These are phyloP conservation scores for Debaryomyces udenii DNA, from an alignment of 1,139 yeast species.

Conservation along the genomic window DNA sequence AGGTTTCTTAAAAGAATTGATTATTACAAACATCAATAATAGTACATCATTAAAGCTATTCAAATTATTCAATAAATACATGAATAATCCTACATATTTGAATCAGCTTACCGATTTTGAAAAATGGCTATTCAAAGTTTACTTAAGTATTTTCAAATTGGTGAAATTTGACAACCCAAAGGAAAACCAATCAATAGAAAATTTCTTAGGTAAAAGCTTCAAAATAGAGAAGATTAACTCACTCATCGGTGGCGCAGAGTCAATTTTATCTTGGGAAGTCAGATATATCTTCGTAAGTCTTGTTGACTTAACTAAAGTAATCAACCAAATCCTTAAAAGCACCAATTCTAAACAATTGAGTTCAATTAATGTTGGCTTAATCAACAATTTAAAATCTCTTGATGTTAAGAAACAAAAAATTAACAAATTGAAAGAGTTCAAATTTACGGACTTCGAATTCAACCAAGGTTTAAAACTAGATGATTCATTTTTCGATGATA, in stretches of 20 bases:
- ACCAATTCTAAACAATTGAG: constrained; percentile 1
- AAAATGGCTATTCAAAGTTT: constrained; percentile 27
- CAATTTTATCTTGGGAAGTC: constrained; percentile 23
- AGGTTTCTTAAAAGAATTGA: constrained; percentile 30
- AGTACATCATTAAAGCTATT: constrained; percentile 19
- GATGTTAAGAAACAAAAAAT: constrained; percentile 20
- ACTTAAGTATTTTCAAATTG: constrained; percentile 29
- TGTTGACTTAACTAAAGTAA: constrained; percentile 31
- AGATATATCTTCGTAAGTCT: constrained; percentile 26
- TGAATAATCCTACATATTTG: constrained; percentile 22
- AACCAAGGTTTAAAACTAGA: constrained; percentile 15
- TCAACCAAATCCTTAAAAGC: constrained; percentile 15
- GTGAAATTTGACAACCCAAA: constrained; percentile 25
- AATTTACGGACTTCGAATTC: constrained; percentile 10
- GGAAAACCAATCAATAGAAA: constrained; percentile 31
- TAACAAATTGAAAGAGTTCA: constrained; percentile 18
- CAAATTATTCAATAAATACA: constrained; percentile 29
- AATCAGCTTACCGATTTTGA: constrained; percentile 22
- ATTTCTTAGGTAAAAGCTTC: constrained; percentile 35
- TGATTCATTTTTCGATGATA: constrained; percentile 9
- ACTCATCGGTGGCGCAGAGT: constrained; percentile 16
- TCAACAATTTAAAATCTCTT: constrained; percentile 18
- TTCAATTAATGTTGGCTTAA: constrained; percentile 9
- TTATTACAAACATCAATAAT: constrained; percentile 21
- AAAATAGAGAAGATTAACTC: constrained; percentile 28